These are phyloP conservation scores for Helicocarpus griseus DNA, from an alignment of 2,329 filamentous ascomycete species.

Conservation along the genomic window DNA sequence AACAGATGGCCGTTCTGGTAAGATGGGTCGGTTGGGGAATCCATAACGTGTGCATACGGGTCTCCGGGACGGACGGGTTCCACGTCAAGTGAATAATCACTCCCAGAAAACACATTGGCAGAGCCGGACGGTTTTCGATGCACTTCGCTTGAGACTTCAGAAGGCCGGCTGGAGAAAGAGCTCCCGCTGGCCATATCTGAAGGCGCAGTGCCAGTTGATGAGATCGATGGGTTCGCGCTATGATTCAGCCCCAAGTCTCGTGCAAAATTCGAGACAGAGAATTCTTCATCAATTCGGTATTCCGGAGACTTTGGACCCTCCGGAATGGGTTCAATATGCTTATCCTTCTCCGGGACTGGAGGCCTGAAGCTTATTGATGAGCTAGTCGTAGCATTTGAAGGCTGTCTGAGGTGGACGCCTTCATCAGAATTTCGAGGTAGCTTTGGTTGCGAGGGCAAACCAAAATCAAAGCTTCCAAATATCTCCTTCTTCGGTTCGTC, in stretches of 20 bases:
- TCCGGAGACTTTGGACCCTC: not conserved
- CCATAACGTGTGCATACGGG: conserved; percentile 20
- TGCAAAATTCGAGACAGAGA: conserved; percentile 31
- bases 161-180: conserved; percentile 51
- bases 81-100: not conserved
- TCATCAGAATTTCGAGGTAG: not conserved
- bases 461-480: conserved; percentile 5
- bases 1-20: conserved; percentile 33
- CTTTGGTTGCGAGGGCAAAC: not conserved
- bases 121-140: conserved; percentile 23
- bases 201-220: conserved; percentile 53
- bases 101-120: conserved; percentile 3
- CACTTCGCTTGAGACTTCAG: conserved; percentile 23
- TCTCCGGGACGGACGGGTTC: not conserved
- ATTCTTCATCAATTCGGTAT: conserved; percentile 17
- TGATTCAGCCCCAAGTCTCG: conserved; percentile 41
- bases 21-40: conserved; percentile 41
- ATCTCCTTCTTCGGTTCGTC: not conserved
- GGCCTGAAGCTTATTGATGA: not conserved
- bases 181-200: conserved; percentile 53
- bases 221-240: conserved; percentile 52
- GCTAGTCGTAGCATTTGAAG: not conserved
- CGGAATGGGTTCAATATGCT: not conserved
- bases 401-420: not conserved
- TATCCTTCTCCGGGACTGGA: not conserved